A percentile compares a stretch with the other conserved stretches of the same genome.
phyloP scores from a whole-genome alignment of 805 yeast genomes.

The Starmerella sp. region DNA sequence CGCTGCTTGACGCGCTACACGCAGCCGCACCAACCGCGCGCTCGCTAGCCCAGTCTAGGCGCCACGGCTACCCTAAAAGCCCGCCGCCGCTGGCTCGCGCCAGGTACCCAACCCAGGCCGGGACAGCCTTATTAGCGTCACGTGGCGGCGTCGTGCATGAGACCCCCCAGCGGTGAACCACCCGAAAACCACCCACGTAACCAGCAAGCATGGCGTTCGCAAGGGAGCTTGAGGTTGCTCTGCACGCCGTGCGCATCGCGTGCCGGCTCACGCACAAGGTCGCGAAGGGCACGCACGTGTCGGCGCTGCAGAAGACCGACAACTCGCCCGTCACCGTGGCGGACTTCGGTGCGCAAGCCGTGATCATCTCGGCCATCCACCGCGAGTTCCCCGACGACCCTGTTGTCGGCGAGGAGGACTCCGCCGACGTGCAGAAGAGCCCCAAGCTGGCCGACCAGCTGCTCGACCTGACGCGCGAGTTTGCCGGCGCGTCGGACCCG shows the following conservation, averaged over 20 bases:
- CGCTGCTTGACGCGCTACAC: too few relatives aligned
- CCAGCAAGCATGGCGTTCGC: slow-evolving; percentile 1
- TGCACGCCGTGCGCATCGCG: slow-evolving; percentile 84
- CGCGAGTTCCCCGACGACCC: slow-evolving; percentile 72
- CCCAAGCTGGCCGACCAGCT: slow-evolving; percentile 43
- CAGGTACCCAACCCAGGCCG: too few relatives aligned
- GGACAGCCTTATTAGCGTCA: too few relatives aligned
- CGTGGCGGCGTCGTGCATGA: too few relatives aligned
- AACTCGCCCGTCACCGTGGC: slow-evolving; percentile 91
- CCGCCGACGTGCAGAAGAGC: slow-evolving; percentile 50
- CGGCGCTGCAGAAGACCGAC: slow-evolving; percentile 60
- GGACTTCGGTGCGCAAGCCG: slow-evolving; percentile 92
- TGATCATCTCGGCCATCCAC: slow-evolving; percentile 72
- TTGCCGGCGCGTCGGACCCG: slow-evolving; percentile 31
- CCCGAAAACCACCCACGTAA: not conserved
- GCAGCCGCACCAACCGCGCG: too few relatives aligned
- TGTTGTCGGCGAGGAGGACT: slow-evolving; percentile 90
- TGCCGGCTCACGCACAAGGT: slow-evolving; percentile 61
- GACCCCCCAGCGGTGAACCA: not conserved
- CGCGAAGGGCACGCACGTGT: slow-evolving; percentile 19
- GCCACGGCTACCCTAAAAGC: too few relatives aligned
- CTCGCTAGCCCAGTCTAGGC: too few relatives aligned
- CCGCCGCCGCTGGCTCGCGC: too few relatives aligned
- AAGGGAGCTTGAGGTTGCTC: slow-evolving; percentile 65
- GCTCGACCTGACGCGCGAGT: slow-evolving; percentile 45